These are phyloP conservation scores for Huntiella bhutanensis DNA, from an alignment of 2,329 filamentous ascomycete genomes.

Conservation along the genomic window DNA sequence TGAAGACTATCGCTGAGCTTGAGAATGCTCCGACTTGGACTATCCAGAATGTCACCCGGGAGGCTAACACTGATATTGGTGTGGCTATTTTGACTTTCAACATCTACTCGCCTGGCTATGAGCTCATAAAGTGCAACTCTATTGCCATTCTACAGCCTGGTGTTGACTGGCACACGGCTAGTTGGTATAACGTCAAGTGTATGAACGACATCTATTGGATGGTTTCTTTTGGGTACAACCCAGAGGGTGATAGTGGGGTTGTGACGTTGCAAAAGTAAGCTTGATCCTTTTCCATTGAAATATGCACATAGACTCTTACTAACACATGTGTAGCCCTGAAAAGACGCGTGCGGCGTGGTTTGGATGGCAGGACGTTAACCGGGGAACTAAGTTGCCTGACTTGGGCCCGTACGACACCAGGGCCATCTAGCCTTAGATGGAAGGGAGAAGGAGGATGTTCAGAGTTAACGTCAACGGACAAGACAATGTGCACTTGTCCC, in stretches of 20 bases:
- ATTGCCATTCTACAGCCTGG: constrained; percentile 4
- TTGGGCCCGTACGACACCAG: constrained; percentile 13
- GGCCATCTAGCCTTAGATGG: neutral
- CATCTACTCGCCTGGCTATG: constrained; percentile 2
- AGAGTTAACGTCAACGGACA: neutral
- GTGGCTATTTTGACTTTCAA: constrained; percentile 6
- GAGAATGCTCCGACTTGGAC: constrained; percentile 9
- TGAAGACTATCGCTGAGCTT: constrained; percentile 2
- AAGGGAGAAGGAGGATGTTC: neutral
- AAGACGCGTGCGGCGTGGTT: constrained; percentile 15
- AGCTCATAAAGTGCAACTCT: constrained; percentile 13
- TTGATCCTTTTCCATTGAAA: neutral
- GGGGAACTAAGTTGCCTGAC: constrained; percentile 11
- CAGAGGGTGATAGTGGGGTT: constrained; percentile 16
- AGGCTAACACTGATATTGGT: constrained; percentile 7
- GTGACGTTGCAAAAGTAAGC: constrained; percentile 18
- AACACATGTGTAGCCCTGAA: constrained; percentile 1
- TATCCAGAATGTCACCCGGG: constrained; percentile 8
- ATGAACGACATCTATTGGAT: constrained; percentile 14
- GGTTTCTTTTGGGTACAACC: constrained; percentile 19
- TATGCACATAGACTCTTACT: neutral
- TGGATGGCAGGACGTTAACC: constrained; percentile 15
- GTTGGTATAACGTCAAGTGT: constrained; percentile 16
- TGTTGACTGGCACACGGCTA: constrained; percentile 13
- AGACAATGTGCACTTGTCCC: neutral